Base-by-base conservation (phyloP, 345 rosid species). In the Hibiscus syriacus region DNA sequence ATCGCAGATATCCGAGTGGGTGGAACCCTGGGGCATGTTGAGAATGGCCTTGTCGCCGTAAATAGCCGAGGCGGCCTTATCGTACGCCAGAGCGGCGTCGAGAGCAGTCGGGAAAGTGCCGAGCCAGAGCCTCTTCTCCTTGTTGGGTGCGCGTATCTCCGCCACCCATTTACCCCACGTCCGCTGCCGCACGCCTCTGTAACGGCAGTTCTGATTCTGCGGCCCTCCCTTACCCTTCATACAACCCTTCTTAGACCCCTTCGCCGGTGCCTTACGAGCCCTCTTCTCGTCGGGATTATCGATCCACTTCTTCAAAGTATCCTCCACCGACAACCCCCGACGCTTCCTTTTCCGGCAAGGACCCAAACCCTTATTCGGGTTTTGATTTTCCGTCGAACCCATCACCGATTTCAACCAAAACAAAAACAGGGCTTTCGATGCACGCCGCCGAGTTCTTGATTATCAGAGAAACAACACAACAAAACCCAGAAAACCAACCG, bases 221-320 rank as follows among this genome's bases (percentile, higher is more conserved):
- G 98, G 96, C 2, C 98, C 96, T 13, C 96, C 96, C 75, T 92
- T 90, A 11, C 98, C 98, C 69, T 78, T 92, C 98, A 92, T 92
- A 57, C 98, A 90, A n/a, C n/a, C n/a, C n/a, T n/a, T n/a, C n/a
- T n/a, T n/a, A n/a, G n/a, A n/a, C n/a, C n/a, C n/a, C n/a, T 82
- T 83, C 0, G 90, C 77, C 14, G 86, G 94, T 0, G 62, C 62
- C 30, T 57, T 57, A 30, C 22, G 6, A 0, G 39, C 41, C n/a
- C 16, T 17, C 30, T 57, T 57, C 16, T 5, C 11, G 0, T 30
- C 23, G 0, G 1, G 0, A n/a, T 30, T 30, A 29, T 57, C 23
- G 8, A 5, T 57, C 62, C 39, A 57, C 2, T n/a, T 39, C 62
- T 57, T 57, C 41, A 57, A 20, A 6, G 41, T 7, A 3, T 57